phyloP scores from a whole-genome alignment of 2,329 filamentous ascomycete genomes.

The Parafenestella ontariensis region DNA sequence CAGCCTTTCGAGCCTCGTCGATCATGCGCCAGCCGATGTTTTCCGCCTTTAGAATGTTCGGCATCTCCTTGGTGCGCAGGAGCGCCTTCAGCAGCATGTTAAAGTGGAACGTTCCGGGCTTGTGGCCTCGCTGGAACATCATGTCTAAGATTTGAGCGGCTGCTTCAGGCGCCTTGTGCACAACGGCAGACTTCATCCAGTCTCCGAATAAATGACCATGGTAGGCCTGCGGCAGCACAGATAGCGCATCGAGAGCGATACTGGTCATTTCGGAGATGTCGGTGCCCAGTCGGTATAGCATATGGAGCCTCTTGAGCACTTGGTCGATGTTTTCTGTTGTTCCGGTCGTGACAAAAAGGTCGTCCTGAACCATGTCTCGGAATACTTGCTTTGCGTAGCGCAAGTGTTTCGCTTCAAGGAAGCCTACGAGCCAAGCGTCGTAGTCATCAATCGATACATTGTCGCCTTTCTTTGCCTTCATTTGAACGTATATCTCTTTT shows the following conservation, averaged over 20 bases:
- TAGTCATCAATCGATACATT: slow-evolving; percentile 76
- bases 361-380: slow-evolving; percentile 82
- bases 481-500: slow-evolving; percentile 52
- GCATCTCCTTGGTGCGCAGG: slow-evolving; percentile 59
- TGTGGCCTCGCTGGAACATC: slow-evolving; percentile 74
- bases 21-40: slow-evolving; percentile 48
- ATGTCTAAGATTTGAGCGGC: slow-evolving; percentile 76
- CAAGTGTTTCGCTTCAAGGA: slow-evolving; percentile 70
- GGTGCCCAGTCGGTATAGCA: slow-evolving; percentile 37
- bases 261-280: slow-evolving; percentile 38
- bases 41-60: slow-evolving; percentile 39
- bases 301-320: slow-evolving; percentile 35
- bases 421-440: slow-evolving; percentile 73
- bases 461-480: slow-evolving; percentile 66
- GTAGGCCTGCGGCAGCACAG: slow-evolving; percentile 58
- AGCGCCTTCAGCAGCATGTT: slow-evolving; percentile 84
- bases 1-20: slow-evolving; percentile 21
- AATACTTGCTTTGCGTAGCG: slow-evolving; percentile 78
- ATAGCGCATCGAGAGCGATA: slow-evolving; percentile 52
- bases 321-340: slow-evolving; percentile 28
- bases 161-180: slow-evolving; percentile 65
- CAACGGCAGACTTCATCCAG: slow-evolving; percentile 86
- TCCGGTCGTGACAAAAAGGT: slow-evolving; percentile 52
- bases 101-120: slow-evolving; percentile 75
- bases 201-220: slow-evolving; percentile 88